Evolutionary conservation across 2,329 filamentous ascomycete species (phyloP).

Genomic region (Hirsutella rhossiliensis): DNA sequence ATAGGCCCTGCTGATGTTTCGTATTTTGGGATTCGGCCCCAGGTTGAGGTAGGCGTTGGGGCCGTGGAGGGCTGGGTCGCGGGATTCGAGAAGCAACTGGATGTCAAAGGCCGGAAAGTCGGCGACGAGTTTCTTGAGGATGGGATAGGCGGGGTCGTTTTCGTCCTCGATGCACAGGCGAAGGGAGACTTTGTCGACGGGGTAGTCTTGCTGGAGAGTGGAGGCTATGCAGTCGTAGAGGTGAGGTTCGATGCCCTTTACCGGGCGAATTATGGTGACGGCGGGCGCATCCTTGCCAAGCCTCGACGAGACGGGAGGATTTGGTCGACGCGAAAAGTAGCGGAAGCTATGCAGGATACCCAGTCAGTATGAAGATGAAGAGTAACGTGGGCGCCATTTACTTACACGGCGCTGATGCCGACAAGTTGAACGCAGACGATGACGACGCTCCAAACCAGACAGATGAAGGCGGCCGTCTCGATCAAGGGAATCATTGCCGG

Average conservation of each 20-base stretch:
- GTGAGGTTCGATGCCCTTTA: constrained; percentile 82
- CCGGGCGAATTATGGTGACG: constrained; percentile 82
- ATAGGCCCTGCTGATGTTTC: constrained; percentile 91
- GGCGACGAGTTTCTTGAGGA: constrained; percentile 56
- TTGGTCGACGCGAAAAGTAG: constrained; percentile 36
- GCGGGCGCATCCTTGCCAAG: constrained; percentile 51
- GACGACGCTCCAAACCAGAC: constrained; percentile 38
- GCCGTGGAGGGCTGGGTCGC: constrained; percentile 59
- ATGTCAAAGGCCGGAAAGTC: constrained; percentile 66
- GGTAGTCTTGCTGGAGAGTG: constrained; percentile 74
- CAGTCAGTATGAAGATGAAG: neutral
- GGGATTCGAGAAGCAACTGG: constrained; percentile 65
- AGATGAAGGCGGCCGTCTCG: constrained; percentile 31
- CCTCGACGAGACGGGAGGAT: constrained; percentile 36
- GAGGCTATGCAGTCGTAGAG: constrained; percentile 89
- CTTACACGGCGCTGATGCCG: constrained; percentile 45
- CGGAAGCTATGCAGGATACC: constrained; percentile 27
- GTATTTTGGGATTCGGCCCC: constrained; percentile 95
- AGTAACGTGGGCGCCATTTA: neutral
- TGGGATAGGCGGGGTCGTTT: constrained; percentile 63
- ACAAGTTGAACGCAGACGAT: constrained; percentile 43
- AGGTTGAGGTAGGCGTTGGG: constrained; percentile 42
- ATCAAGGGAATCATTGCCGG: constrained; percentile 15
- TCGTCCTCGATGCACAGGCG: constrained; percentile 70
- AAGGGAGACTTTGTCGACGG: constrained; percentile 61